Evolutionary conservation across 1,284 basidiomycete species (phyloP).

Genomic region (Fomitopsis pinicola): DNA sequence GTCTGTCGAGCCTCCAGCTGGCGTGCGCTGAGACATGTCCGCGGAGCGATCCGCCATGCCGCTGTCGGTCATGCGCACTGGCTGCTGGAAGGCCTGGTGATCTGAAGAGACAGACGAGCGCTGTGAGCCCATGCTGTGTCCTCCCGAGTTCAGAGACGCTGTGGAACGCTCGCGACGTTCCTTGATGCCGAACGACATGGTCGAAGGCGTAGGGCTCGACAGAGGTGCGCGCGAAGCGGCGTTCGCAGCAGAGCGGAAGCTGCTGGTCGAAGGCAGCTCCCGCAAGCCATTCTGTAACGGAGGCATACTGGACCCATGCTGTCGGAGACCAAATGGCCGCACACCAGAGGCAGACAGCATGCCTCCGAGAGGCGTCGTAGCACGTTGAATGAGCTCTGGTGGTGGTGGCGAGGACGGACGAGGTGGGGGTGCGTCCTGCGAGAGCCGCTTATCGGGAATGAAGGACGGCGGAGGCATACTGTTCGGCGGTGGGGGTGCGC

Average conservation of each 20-base stretch:
- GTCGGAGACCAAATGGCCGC: slow-evolving; percentile 43
- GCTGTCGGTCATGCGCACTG: slow-evolving; percentile 23
- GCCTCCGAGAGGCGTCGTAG: slow-evolving; percentile 76
- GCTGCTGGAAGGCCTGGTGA: slow-evolving; percentile 40
- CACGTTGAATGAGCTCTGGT: slow-evolving; percentile 80
- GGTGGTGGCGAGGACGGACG: slow-evolving; percentile 88
- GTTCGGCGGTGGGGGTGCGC: slow-evolving; percentile 69
- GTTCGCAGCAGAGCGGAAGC: slow-evolving; percentile 71
- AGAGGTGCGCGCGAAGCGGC: slow-evolving; percentile 46
- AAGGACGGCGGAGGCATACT: slow-evolving; percentile 74
- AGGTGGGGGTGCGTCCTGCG: slow-evolving; percentile 63
- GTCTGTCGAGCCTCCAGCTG: slow-evolving; percentile 59
- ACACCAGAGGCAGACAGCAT: slow-evolving; percentile 54
- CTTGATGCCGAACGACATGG: slow-evolving; percentile 38
- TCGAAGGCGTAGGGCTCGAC: slow-evolving; percentile 34
- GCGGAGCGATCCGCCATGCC: slow-evolving; percentile 26
- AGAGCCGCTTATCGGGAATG: slow-evolving; percentile 63
- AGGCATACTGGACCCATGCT: slow-evolving; percentile 68
- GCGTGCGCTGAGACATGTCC: slow-evolving; percentile 25
- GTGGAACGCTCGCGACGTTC: slow-evolving; percentile 56
- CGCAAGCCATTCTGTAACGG: slow-evolving; percentile 57
- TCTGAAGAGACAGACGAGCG: slow-evolving; percentile 79
- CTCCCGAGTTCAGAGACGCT: slow-evolving; percentile 58
- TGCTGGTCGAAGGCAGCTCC: slow-evolving; percentile 75
- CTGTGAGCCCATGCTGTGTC: slow-evolving; percentile 60